Conservation (phyloP, 345 rosid genomes). For the Gossypioides kirkii region DNA sequence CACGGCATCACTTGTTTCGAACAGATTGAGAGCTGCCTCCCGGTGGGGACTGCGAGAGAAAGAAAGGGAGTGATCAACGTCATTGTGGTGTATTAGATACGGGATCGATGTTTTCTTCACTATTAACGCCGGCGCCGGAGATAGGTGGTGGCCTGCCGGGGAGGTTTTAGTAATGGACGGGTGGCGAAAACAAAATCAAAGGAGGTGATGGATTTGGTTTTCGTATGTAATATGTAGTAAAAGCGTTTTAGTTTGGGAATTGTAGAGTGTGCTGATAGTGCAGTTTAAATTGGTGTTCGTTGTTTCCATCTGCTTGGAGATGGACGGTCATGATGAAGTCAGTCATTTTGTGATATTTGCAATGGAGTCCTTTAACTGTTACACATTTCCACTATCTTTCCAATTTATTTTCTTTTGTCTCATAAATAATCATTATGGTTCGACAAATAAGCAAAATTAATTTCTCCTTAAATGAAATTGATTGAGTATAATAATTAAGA, state of each 20-base stretch:
- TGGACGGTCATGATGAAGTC: neutral
- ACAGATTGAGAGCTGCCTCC: neutral
- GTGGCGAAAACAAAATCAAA: conserved; percentile 9
- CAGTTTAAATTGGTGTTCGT: neutral
- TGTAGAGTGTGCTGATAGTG: neutral
- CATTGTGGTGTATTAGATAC: conserved; percentile 23
- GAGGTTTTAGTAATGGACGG: neutral
- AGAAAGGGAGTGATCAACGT: conserved; percentile 24
- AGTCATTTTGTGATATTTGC: neutral
- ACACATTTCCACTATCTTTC: too few relatives aligned
- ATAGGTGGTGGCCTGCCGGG: conserved; percentile 23
- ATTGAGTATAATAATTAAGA: too few relatives aligned
- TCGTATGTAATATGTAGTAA: neutral
- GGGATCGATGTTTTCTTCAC: neutral
- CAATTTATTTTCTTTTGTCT: too few relatives aligned
- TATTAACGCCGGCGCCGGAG: conserved; percentile 18
- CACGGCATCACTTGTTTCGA: neutral
- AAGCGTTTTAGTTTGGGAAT: neutral
- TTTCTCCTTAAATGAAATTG: too few relatives aligned
- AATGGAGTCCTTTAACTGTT: neutral
- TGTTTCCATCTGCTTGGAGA: neutral
- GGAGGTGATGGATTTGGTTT: conserved; percentile 16
- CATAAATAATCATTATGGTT: too few relatives aligned
- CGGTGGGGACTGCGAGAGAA: neutral
- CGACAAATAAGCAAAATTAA: too few relatives aligned